Conservation (phyloP, 495 filamentous ascomycete genomes). For the Trichoderma gamsii region DNA sequence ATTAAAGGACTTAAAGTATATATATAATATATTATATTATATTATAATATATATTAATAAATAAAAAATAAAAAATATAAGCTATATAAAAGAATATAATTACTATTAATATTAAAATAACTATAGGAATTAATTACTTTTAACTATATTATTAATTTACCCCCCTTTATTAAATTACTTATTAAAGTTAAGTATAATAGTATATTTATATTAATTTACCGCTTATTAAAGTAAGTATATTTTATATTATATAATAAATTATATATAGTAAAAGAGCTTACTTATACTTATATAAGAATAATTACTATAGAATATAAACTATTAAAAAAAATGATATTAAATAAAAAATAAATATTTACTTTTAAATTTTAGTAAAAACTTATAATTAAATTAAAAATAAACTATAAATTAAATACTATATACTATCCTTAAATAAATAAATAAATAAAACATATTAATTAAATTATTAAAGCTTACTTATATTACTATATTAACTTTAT, state of each 20-base stretch:
- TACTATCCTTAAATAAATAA: too few species aligned
- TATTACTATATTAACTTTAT: too few species aligned
- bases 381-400: too few species aligned
- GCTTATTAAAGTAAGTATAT: not conserved
- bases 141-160: too few species aligned
- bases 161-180: not conserved
- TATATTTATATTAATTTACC: not conserved
- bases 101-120: not conserved
- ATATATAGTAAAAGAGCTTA: not conserved
- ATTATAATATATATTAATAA: slow-evolving; percentile 2
- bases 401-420: too few species aligned
- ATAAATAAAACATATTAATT: too few species aligned
- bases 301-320: not conserved
- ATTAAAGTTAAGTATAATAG: not conserved
- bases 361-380: too few species aligned
- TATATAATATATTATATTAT: not conserved
- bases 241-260: not conserved
- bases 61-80: slow-evolving; percentile 8
- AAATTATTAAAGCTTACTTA: too few species aligned
- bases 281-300: not conserved
- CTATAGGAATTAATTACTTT: too few species aligned
- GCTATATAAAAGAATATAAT: not conserved
- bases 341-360: not conserved
- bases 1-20: not conserved
- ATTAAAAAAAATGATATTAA: not conserved